Evolutionary conservation across 176 grass and related monocot genomes (phyloP).

Genomic region (Oryza brachyantha): DNA sequence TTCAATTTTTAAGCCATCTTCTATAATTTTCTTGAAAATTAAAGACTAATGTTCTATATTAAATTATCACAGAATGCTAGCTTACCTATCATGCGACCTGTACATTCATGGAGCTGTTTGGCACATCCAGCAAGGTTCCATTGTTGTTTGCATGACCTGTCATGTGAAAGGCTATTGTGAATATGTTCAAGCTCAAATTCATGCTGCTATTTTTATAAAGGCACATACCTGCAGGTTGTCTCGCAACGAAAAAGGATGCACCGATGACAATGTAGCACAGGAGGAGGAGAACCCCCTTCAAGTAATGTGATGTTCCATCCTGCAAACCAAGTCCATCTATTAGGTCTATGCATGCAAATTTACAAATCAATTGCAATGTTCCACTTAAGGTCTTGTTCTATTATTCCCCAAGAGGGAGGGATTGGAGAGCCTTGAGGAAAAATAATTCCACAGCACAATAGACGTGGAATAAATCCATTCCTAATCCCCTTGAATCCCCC

Average conservation of each 20-base stretch:
- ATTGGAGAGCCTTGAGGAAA: too few species aligned
- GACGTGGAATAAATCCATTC: too few species aligned
- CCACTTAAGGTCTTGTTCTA: too few species aligned
- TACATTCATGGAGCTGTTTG: constrained; percentile 21
- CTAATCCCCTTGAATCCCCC: too few species aligned
- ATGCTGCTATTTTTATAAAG: not conserved
- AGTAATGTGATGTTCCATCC: constrained; percentile 86
- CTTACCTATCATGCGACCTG: constrained; percentile 48
- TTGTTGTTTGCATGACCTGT: constrained; percentile 25
- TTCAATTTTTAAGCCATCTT: not conserved
- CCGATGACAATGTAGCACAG: constrained; percentile 81
- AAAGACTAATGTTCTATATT: constrained; percentile 1
- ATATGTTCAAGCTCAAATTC: not conserved
- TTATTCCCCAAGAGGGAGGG: too few species aligned
- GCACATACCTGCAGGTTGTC: constrained; percentile 53
- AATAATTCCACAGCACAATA: too few species aligned
- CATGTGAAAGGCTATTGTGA: not conserved
- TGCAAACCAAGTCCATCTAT: constrained; percentile 11
- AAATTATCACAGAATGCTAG: not conserved
- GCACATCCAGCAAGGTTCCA: constrained; percentile 13
- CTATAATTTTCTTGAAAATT: not conserved
- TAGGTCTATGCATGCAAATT: not conserved
- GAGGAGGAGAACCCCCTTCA: constrained; percentile 78
- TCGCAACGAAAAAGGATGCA: constrained; percentile 76
- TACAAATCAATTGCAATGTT: not conserved